Evolutionary conservation across 495 filamentous ascomycete species (phyloP).

Genomic region (Aspergillus avenaceus): DNA sequence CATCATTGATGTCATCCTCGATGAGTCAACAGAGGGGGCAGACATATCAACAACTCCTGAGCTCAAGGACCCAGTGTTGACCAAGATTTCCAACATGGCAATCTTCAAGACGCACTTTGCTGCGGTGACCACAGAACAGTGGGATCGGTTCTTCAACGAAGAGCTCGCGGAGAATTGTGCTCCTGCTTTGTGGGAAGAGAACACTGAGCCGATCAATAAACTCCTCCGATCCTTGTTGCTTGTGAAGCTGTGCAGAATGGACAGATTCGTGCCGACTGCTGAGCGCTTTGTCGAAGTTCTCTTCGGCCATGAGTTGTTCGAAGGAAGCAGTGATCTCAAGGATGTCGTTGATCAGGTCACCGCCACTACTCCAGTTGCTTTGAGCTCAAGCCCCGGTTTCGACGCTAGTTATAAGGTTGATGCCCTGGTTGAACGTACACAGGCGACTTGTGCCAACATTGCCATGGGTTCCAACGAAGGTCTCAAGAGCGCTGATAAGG

Average conservation of each 20-base stretch:
- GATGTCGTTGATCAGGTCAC: constrained; percentile 80
- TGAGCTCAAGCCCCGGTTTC: constrained; percentile 93
- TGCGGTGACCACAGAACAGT: constrained; percentile 54
- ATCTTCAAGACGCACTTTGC: constrained; percentile 72
- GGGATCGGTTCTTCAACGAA: constrained; percentile 77
- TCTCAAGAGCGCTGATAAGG: constrained; percentile 87
- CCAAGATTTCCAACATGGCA: constrained; percentile 60
- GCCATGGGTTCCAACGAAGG: constrained; percentile 98
- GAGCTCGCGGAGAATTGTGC: constrained; percentile 85
- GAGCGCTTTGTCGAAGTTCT: constrained; percentile 86
- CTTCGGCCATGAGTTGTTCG: constrained; percentile 80
- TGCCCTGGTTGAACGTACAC: constrained; percentile 78
- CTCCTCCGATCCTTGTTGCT: constrained; percentile 81
- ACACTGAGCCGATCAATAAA: constrained; percentile 61
- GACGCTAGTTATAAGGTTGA: constrained; percentile 99
- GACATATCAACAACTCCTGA: constrained; percentile 69
- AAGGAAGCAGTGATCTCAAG: constrained; percentile 77
- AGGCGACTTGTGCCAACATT: constrained; percentile 85
- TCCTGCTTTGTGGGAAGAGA: constrained; percentile 71
- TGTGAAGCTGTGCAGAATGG: constrained; percentile 90
- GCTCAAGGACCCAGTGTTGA: constrained; percentile 66
- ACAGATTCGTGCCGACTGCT: constrained; percentile 87
- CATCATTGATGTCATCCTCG: constrained; percentile 81
- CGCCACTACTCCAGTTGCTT: constrained; percentile 78
- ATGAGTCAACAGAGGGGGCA: constrained; percentile 66